A percentile compares a stretch with the other conserved stretches of the same genome.
Conservation (phyloP, 305 asterid genomes). For the Rubia tinctorum region DNA sequence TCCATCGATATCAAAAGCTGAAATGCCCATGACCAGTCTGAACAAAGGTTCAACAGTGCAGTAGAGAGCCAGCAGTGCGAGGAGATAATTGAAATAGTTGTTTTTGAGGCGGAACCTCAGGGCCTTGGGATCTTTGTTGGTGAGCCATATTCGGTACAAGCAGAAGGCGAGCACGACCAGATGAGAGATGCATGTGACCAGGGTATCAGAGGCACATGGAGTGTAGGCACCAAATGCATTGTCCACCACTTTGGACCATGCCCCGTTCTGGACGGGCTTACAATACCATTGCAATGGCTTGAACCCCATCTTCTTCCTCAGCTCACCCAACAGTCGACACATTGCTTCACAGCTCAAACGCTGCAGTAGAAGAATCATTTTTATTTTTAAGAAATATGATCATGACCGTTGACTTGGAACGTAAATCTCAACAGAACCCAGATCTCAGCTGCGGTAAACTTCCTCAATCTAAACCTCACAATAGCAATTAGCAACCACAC, state of each 20-base stretch:
- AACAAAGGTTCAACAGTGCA: slow-evolving; percentile 77
- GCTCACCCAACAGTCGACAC: background rate
- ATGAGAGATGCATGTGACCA: slow-evolving; percentile 63
- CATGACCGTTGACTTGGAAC: background rate
- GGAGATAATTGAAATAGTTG: slow-evolving; percentile 52
- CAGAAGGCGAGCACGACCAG: slow-evolving; percentile 62
- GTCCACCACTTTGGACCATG: slow-evolving; percentile 65
- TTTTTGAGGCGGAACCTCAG: slow-evolving; percentile 63
- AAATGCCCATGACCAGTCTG: slow-evolving; percentile 66
- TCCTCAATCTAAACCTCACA: no score
- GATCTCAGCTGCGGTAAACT: background rate
- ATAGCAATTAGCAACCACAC: background rate
- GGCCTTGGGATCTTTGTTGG: slow-evolving; percentile 38
- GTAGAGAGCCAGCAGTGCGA: slow-evolving; percentile 52
- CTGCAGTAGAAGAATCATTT: background rate
- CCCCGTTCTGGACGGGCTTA: slow-evolving; percentile 68
- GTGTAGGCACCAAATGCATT: slow-evolving; percentile 84
- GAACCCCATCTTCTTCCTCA: slow-evolving; percentile 43
- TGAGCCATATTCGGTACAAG: slow-evolving; percentile 60
- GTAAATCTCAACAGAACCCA: background rate
- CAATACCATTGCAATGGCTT: slow-evolving; percentile 77
- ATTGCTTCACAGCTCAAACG: background rate
- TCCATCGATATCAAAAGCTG: slow-evolving; percentile 61
- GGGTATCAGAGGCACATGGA: slow-evolving; percentile 75
- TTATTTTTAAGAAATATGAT: background rate